These are phyloP conservation scores for Lepidium aucheri DNA, from an alignment of 345 rosid genomes.

Conservation along the genomic window DNA sequence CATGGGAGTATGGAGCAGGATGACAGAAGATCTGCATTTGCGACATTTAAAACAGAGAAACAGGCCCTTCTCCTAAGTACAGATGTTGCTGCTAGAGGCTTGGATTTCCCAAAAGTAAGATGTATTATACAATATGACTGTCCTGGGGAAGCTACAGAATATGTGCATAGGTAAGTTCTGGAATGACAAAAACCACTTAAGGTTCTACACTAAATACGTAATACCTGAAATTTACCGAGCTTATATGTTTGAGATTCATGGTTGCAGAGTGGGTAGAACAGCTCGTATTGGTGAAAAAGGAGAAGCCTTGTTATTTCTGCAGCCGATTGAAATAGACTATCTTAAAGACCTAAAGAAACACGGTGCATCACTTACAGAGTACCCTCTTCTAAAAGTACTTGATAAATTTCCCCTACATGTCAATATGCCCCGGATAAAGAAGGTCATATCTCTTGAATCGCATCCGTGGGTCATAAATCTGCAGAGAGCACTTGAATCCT, in stretches of 20 bases:
- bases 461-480: constrained; percentile 79
- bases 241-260: background rate
- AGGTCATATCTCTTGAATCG: constrained; percentile 44
- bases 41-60: constrained; percentile 66
- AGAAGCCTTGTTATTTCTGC: constrained; percentile 76
- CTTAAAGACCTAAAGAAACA: constrained; percentile 76
- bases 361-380: constrained; percentile 68
- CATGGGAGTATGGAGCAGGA: constrained; percentile 97
- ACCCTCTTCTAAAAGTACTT: constrained; percentile 67
- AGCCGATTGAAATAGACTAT: constrained; percentile 81
- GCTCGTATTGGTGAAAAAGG: constrained; percentile 94
- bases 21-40: constrained; percentile 70
- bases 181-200: background rate
- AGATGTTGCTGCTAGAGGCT: constrained; percentile 89
- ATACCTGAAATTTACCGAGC: background rate
- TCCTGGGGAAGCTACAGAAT: constrained; percentile 98
- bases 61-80: constrained; percentile 76
- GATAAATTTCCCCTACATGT: constrained; percentile 51
- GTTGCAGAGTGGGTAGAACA: constrained; percentile 90
- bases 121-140: constrained; percentile 96
- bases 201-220: background rate
- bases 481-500: constrained; percentile 73
- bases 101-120: constrained; percentile 88
- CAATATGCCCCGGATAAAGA: constrained; percentile 38
- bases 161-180: constrained; percentile 71